Conservation (phyloP, 352 stramenopile species). For the Phytophthora tentaculata region DNA sequence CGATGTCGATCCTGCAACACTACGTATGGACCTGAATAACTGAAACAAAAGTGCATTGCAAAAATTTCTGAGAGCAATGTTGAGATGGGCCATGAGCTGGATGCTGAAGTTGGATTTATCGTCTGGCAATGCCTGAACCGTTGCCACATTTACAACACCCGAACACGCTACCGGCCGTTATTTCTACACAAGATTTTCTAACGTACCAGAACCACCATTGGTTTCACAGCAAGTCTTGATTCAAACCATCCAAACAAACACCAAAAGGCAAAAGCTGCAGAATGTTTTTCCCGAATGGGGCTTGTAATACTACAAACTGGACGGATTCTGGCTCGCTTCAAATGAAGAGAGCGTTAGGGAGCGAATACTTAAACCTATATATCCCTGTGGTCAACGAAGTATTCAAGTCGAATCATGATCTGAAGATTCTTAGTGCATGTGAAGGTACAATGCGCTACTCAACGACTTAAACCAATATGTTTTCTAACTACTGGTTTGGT, state of each 20-base stretch:
- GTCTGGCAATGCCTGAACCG: slow-evolving; percentile 1
- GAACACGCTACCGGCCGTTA: background rate
- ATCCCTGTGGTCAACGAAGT: background rate
- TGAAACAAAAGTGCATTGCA: background rate
- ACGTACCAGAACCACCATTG: background rate
- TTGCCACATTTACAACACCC: background rate
- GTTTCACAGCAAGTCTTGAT: background rate
- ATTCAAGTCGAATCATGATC: background rate
- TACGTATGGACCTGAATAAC: background rate
- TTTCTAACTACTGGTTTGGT: background rate
- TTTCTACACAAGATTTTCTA: background rate
- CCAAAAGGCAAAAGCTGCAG: background rate
- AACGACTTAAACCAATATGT: too few species aligned
- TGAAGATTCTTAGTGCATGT: background rate
- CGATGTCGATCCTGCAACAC: background rate
- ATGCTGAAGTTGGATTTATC: background rate
- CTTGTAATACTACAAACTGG: background rate
- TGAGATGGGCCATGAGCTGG: background rate
- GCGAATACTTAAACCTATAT: background rate
- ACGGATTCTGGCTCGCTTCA: background rate
- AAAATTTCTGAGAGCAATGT: background rate
- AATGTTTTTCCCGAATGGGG: background rate
- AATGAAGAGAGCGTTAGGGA: background rate
- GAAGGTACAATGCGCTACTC: background rate
- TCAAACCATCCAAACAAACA: background rate